phyloP scores from a whole-genome alignment of 1,284 basidiomycete species.

The Sporisorium iseilematis-ciliati region DNA sequence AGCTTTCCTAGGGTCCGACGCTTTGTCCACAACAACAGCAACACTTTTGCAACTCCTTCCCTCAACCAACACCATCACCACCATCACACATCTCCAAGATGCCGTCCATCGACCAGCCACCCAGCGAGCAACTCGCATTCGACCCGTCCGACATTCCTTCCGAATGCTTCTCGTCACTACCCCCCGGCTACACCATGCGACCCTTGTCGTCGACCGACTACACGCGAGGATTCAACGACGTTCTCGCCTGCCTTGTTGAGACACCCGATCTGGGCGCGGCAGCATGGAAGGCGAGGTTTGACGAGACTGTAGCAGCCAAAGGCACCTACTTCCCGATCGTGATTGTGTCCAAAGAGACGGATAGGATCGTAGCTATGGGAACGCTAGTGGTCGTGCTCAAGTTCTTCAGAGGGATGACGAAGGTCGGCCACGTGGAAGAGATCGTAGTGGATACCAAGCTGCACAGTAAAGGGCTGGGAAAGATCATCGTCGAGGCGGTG shows the following conservation, averaged over 20 bases:
- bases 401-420: constrained; percentile 84
- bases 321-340: constrained; percentile 82
- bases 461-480: constrained; percentile 90
- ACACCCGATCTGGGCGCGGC: constrained; percentile 81
- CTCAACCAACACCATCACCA: neutral
- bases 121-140: constrained; percentile 20
- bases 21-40: neutral
- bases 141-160: constrained; percentile 20
- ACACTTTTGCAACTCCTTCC: neutral
- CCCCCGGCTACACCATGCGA: constrained; percentile 75
- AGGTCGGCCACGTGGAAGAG: constrained; percentile 95
- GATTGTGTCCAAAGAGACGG: constrained; percentile 80
- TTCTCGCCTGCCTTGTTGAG: constrained; percentile 83
- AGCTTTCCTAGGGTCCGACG: neutral
- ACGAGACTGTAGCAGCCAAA: constrained; percentile 31
- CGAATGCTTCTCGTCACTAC: constrained; percentile 21
- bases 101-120: constrained; percentile 16
- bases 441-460: constrained; percentile 88
- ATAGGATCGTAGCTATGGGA: constrained; percentile 87
- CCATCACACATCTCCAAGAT: constrained; percentile 1
- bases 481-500: constrained; percentile 86
- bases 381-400: constrained; percentile 90
- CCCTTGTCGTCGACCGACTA: constrained; percentile 89
- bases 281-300: constrained; percentile 70
- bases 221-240: constrained; percentile 81